Percentiles rank a stretch among this genome's conserved stretches.
Conservation (phyloP, 352 stramenopile genomes). For the Pythium periplocum region DNA sequence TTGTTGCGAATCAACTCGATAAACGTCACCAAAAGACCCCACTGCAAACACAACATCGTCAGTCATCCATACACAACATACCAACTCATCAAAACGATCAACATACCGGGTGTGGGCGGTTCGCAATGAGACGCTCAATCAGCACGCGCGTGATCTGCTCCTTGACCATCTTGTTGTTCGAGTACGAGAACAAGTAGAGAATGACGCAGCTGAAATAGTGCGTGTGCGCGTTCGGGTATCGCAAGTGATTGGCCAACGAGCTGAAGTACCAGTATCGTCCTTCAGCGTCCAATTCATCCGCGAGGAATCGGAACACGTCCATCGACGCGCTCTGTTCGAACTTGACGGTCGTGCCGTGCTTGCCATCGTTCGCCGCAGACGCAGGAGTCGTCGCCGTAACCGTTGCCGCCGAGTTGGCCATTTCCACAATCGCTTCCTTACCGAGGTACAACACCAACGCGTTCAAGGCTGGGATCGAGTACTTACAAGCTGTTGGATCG, state of each 20-base stretch:
- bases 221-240: slow-evolving; percentile 99
- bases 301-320: slow-evolving; percentile 95
- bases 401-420: slow-evolving; percentile 42
- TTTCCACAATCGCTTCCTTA: slow-evolving; percentile 81
- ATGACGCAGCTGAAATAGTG: slow-evolving; percentile 99
- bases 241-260: slow-evolving; percentile 97
- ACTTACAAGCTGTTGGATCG: slow-evolving; percentile 72
- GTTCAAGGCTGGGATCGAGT: slow-evolving; percentile 93
- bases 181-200: slow-evolving; percentile 98
- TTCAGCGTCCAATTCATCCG: slow-evolving; percentile 94
- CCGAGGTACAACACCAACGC: slow-evolving; percentile 82
- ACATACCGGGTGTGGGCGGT: slow-evolving; percentile 94
- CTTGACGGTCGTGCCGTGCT: slow-evolving; percentile 47
- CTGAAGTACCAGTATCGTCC: slow-evolving; percentile 98
- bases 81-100: slow-evolving; percentile 5
- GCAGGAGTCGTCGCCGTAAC: slow-evolving; percentile 1
- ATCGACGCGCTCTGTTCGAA: slow-evolving; percentile 87
- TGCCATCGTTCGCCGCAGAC: slow-evolving; percentile 21
- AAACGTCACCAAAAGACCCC: slow-evolving; percentile 98
- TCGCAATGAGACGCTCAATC: slow-evolving; percentile 98
- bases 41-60: slow-evolving; percentile 28
- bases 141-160: slow-evolving; percentile 98
- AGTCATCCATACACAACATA: not conserved
- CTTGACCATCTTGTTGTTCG: slow-evolving; percentile 95
- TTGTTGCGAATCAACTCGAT: slow-evolving; percentile 99